These are phyloP conservation scores for sunflower (Helianthus annuus) DNA, from an alignment of 129 eudicot genomes.

Conservation along the genomic window HanXRQr2.0-SUNRISE NC_035435.2:108137152-108137651, in stretches of 20 bases:
- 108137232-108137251: conserved; percentile 90
- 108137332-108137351: conserved; percentile 6
- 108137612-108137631: too few relatives aligned
- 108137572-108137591: too few relatives aligned
- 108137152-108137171: conserved; percentile 87
- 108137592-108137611: too few relatives aligned
- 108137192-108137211: conserved; percentile 90
- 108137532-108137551: too few relatives aligned
- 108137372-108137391: conserved; percentile 90
- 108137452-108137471: conserved; percentile 82
- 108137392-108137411: conserved; percentile 97
- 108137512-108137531: not conserved
- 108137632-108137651: too few relatives aligned
- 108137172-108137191: conserved; percentile 73
- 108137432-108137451: conserved; percentile 98
- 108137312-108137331: conserved; percentile 5
- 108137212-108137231: conserved; percentile 98
- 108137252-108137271: conserved; percentile 98
- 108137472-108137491: conserved; percentile 98
- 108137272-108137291: conserved; percentile 69
- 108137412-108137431: conserved; percentile 97
- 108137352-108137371: conserved; percentile 48
- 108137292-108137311: not conserved
- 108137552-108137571: too few relatives aligned
- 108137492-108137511: conserved; percentile 48